These are phyloP conservation scores for Suillus luteus DNA, from an alignment of 768 basidiomycete species.

Conservation along the genomic window DNA sequence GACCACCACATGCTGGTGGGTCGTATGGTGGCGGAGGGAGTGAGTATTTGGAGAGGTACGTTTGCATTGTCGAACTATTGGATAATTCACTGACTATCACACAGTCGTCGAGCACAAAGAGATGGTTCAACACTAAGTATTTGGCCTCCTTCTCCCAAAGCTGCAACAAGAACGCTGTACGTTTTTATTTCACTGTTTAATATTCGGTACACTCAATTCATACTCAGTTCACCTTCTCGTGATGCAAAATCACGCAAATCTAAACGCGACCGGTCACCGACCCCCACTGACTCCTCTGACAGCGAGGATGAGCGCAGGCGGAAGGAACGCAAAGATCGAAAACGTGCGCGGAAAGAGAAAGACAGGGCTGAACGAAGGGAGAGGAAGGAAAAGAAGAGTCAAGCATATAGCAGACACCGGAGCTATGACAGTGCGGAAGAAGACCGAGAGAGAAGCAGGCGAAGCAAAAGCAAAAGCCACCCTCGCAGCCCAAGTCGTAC, in stretches of 20 bases:
- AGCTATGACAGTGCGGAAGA: conserved; percentile 39
- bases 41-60: conserved; percentile 74
- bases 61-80: conserved; percentile 7
- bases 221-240: conserved; percentile 56
- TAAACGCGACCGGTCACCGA: conserved; percentile 54
- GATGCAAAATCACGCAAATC: conserved; percentile 54
- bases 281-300: conserved; percentile 45
- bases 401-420: conserved; percentile 32
- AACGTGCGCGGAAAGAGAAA: conserved; percentile 52
- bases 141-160: conserved; percentile 86
- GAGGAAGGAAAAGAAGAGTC: conserved; percentile 39
- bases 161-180: conserved; percentile 57
- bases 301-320: conserved; percentile 61
- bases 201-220: conserved; percentile 3
- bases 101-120: conserved; percentile 72
- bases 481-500: conserved; percentile 36
- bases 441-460: conserved; percentile 38
- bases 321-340: conserved; percentile 61
- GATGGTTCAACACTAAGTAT: conserved; percentile 56
- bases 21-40: conserved; percentile 32
- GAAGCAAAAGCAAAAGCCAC: conserved; percentile 36
- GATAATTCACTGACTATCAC: neutral
- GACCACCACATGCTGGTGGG: conserved; percentile 32
- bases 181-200: conserved; percentile 25
- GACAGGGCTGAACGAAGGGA: conserved; percentile 44